phyloP scores from a whole-genome alignment of 371 early-diverging fungal genomes.

The Vairimorpha apis region DNA sequence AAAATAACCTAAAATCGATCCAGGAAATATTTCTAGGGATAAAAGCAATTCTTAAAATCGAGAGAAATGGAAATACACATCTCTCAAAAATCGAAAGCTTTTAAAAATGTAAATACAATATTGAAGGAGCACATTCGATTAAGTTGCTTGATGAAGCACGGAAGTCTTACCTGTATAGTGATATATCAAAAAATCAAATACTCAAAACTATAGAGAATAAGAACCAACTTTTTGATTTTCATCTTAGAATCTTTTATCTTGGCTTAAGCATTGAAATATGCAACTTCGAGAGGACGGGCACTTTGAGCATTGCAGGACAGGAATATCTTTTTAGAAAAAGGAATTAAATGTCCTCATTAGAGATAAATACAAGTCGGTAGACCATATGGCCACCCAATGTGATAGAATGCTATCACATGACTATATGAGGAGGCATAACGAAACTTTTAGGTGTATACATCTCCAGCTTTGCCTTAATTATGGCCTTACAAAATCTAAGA shows the following conservation, averaged over 20 bases:
- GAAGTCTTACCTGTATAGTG: not conserved
- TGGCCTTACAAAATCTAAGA: not conserved
- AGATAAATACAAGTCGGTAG: not conserved
- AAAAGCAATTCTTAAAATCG: not conserved
- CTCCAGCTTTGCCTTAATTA: not conserved
- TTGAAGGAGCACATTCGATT: not conserved
- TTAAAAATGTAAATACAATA: not conserved
- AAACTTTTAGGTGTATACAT: constrained; percentile 2
- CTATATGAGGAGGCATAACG: constrained; percentile 3
- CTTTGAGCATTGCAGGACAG: not conserved
- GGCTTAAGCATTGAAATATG: not conserved
- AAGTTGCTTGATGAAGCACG: not conserved
- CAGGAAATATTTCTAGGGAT: not conserved
- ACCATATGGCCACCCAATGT: constrained; percentile 8
- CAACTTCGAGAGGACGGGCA: not conserved
- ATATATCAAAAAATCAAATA: not conserved
- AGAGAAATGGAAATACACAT: not conserved
- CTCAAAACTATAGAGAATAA: not conserved
- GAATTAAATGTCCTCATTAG: not conserved
- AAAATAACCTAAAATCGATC: not conserved
- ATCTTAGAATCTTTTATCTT: not conserved
- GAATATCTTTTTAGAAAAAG: constrained; percentile 4
- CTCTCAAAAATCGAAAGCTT: not conserved
- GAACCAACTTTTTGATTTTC: not conserved
- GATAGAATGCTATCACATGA: constrained; percentile 1